phyloP scores from a whole-genome alignment of 768 basidiomycete genomes.

The Rhodosporidiobolus sp. region DNA sequence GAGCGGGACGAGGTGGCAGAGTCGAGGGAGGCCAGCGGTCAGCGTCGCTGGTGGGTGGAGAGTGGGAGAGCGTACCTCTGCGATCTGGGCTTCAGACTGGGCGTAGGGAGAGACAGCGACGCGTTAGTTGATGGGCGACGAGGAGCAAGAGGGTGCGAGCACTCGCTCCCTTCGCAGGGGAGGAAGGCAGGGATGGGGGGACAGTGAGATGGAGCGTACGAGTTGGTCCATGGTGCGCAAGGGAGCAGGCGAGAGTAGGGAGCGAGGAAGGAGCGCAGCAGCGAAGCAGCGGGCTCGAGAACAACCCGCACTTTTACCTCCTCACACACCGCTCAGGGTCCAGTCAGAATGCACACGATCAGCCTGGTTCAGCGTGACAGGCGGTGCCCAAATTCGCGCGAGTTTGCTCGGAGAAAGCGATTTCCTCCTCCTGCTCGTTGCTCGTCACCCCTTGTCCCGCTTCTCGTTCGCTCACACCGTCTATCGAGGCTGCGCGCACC shows the following conservation, averaged over 20 bases:
- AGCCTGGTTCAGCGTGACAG: too few relatives aligned
- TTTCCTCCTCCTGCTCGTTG: too few relatives aligned
- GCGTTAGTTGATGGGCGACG: not conserved
- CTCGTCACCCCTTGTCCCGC: too few relatives aligned
- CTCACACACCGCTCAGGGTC: too few relatives aligned
- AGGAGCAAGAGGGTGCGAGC: not conserved
- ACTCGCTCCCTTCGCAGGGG: not conserved
- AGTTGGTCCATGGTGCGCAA: slow-evolving; percentile 16
- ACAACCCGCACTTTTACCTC: too few relatives aligned
- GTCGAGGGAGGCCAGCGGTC: not conserved
- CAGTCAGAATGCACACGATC: too few relatives aligned
- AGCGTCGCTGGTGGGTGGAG: not conserved
- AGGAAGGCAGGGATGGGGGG: not conserved
- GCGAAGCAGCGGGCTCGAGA: too few relatives aligned
- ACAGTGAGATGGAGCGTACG: not conserved
- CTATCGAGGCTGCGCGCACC: too few relatives aligned
- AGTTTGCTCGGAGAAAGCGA: too few relatives aligned
- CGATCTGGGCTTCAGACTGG: slow-evolving; percentile 34
- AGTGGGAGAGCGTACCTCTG: slow-evolving; percentile 23
- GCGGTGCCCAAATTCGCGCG: too few relatives aligned
- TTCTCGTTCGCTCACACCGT: too few relatives aligned
- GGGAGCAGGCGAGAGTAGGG: not conserved
- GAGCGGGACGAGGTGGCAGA: too few relatives aligned
- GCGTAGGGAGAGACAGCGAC: not conserved
- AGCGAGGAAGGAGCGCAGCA: not conserved